Conservation (phyloP, 306 rosid genomes). For the Cercis canadensis region DNA sequence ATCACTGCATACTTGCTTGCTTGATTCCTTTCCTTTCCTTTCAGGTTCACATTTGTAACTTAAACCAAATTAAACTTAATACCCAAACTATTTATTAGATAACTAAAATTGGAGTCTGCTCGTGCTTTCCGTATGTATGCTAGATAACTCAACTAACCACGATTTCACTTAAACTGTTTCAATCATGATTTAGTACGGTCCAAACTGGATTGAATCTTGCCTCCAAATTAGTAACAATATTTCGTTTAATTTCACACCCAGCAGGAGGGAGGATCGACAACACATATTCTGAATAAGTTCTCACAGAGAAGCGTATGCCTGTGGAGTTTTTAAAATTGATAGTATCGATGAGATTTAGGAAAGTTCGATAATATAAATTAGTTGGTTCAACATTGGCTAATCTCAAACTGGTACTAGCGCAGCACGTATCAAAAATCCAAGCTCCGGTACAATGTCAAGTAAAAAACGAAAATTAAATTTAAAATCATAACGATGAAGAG, state of each 20-base stretch:
- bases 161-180: background rate
- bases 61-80: background rate
- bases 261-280: background rate
- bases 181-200: background rate
- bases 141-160: background rate
- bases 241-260: background rate
- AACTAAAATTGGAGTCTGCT: background rate
- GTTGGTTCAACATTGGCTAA: background rate
- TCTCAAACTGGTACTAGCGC: too few species aligned
- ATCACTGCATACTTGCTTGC: background rate
- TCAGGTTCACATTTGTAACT: background rate
- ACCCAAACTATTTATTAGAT: background rate
- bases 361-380: background rate
- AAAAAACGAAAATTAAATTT: background rate
- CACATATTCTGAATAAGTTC: background rate
- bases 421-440: background rate
- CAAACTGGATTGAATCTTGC: background rate
- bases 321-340: background rate
- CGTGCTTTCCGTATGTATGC: too few species aligned
- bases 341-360: background rate
- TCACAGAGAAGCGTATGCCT: background rate
- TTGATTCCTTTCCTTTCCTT: background rate
- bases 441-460: background rate
- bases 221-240: background rate
- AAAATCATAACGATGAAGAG: background rate